Evolutionary conservation across 1,284 basidiomycete genomes (phyloP), one percentile per base, ranked within the genome.

Genomic region (Pisolithus thermaeus): DNA sequence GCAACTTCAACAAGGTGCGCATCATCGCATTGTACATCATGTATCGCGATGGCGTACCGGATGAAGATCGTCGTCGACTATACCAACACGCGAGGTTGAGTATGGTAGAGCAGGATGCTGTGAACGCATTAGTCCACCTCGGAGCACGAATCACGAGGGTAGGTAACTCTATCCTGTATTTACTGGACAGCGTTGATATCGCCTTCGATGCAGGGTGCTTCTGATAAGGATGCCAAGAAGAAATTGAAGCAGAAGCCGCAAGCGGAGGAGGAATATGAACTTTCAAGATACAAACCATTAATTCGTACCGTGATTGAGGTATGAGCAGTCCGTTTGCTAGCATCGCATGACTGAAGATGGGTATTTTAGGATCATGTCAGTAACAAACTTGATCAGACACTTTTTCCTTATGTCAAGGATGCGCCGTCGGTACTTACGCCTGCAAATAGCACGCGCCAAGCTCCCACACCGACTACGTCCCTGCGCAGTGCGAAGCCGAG

Each of bases 11-110:
- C 72, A 99, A 99, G 77, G 92, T 98, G 38, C 90, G 97, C 53
- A 90, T 99, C 61, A 92, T 99, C 55, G 92, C 96, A 6, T 76
- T 99, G 16, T 99, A 99, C 25, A 27, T 27, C 4, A 27, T 27
- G 25, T 27, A 27, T 7, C 25, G 25, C 25, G 25, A 27, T 7
- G 97, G 97, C 44, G 96, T 99, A 8, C 94, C 96, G 18, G 96
- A 98, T 53, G 97, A 99, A 66, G 97, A 99, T 71, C 83, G 92
- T 51, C 82, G 94, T 56, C 77, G 97, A 52, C 70, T 99, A 53
- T 99, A 96, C 68, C 95, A 98, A 67, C 97, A 99, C 67, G 97
- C 97, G n/a, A 78, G 92, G 32, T 73, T 99, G 44, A 81, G 83
- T 3, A 71, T 95, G 49, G 79, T 90, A 22, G 97, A 99, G 66